A percentile compares a stretch with the other conserved stretches of the same genome.
These are phyloP conservation scores for Sarocladiaceae sp. DNA, from an alignment of 2,329 filamentous ascomycete species.

Conservation along the genomic window DNA sequence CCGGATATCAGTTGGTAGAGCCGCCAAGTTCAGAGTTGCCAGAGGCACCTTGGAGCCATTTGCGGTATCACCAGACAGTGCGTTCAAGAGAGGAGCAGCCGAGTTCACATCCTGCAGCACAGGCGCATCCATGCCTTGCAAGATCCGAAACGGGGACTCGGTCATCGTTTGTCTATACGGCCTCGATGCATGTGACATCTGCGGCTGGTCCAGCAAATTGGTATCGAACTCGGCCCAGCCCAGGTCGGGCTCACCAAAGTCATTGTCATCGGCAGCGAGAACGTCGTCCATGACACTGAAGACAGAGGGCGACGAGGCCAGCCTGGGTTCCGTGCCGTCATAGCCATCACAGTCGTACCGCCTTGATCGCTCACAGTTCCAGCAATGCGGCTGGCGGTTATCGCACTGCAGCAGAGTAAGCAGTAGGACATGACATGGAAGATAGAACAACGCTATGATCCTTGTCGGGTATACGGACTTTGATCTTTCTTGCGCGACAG, in stretches of 20 bases:
- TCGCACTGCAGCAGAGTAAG: background rate
- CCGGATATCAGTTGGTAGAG: background rate
- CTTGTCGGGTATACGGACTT: background rate
- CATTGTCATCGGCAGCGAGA: background rate
- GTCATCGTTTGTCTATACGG: background rate
- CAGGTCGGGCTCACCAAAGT: background rate
- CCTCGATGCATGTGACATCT: background rate
- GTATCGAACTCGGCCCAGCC: background rate
- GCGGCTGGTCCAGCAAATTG: background rate
- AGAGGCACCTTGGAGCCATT: background rate
- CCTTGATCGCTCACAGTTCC: constrained; percentile 1
- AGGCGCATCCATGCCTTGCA: background rate
- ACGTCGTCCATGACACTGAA: background rate
- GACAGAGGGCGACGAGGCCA: background rate
- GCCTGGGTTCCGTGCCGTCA: background rate
- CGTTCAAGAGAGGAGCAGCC: background rate
- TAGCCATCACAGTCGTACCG: constrained; percentile 1
- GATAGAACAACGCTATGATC: too few relatives aligned
- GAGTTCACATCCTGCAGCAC: background rate
- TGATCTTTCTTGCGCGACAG: constrained; percentile 2
- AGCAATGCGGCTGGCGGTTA: background rate
- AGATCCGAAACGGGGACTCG: background rate
- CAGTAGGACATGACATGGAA: too few relatives aligned
- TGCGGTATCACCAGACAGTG: background rate
- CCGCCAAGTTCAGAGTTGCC: background rate